phyloP scores from a whole-genome alignment of 495 filamentous ascomycete species.

The Aspergillus panamensis region DNA sequence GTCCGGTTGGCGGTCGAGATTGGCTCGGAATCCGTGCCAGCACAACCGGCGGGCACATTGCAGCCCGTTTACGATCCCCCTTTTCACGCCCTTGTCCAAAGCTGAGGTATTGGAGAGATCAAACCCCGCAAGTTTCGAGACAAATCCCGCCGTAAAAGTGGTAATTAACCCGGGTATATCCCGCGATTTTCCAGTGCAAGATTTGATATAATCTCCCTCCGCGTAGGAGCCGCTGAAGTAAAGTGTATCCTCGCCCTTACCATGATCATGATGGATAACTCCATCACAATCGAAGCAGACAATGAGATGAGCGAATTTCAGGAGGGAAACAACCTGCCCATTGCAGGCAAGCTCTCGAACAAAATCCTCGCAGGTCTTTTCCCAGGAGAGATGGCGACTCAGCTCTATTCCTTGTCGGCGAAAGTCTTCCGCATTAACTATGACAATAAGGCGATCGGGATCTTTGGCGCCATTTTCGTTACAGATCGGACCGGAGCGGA shows the following conservation, averaged over 20 bases:
- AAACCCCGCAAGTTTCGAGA: background rate
- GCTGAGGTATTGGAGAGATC: background rate
- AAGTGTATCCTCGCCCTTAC: background rate
- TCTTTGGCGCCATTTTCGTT: background rate
- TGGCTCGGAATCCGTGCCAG: no score
- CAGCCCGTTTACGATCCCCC: background rate
- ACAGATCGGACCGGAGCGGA: no score
- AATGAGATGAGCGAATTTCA: background rate
- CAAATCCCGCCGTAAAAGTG: background rate
- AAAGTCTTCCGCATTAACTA: slow-evolving; percentile 2
- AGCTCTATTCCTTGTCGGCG: background rate
- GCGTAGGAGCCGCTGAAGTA: background rate
- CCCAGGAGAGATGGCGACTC: slow-evolving; percentile 4
- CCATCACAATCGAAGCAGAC: slow-evolving; percentile 10
- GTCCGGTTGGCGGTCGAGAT: no score
- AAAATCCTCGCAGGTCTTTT: background rate
- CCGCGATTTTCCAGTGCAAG: background rate
- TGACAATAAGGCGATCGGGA: background rate
- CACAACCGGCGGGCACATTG: background rate
- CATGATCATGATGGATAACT: background rate
- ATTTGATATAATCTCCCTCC: background rate
- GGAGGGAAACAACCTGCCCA: background rate
- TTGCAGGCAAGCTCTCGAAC: background rate
- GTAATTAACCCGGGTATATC: background rate
- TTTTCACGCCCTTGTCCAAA: background rate